These are phyloP conservation scores for Yamadazyma sp. DNA, from an alignment of 1,139 yeast species.

Conservation along the genomic window DNA sequence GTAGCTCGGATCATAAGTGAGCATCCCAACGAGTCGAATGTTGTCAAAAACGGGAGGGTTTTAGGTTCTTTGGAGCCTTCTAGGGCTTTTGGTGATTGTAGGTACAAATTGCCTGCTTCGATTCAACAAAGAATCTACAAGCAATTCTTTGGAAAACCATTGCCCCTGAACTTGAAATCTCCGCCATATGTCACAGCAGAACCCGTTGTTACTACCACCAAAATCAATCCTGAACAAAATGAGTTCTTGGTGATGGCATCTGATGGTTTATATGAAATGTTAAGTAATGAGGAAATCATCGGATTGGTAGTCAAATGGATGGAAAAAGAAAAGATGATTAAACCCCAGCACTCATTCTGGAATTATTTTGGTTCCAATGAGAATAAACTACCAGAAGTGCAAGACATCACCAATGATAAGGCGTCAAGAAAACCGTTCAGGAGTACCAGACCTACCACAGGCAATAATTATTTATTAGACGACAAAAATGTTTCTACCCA, in stretches of 20 bases:
- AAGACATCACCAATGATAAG: constrained; percentile 59
- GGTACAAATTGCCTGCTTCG: constrained; percentile 76
- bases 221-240: constrained; percentile 67
- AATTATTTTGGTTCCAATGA: constrained; percentile 46
- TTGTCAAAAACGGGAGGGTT: constrained; percentile 83
- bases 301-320: constrained; percentile 94
- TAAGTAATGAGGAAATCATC: constrained; percentile 89
- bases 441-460: constrained; percentile 38
- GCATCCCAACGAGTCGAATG: constrained; percentile 89
- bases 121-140: constrained; percentile 74
- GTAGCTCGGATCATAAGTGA: constrained; percentile 80
- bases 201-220: constrained; percentile 86
- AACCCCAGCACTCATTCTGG: constrained; percentile 53
- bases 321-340: constrained; percentile 68
- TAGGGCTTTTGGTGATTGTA: constrained; percentile 95
- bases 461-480: constrained; percentile 52
- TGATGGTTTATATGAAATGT: constrained; percentile 91
- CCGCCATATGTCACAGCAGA: constrained; percentile 98
- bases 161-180: constrained; percentile 75
- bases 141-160: constrained; percentile 79
- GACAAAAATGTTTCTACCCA: constrained; percentile 93
- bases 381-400: constrained; percentile 60
- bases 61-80: constrained; percentile 96
- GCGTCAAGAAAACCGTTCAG: constrained; percentile 48
- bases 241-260: constrained; percentile 92